Evolutionary conservation across 2,329 filamentous ascomycete species (phyloP), one percentile per base, ranked within the genome.

Genomic region (Nemania serpens): DNA sequence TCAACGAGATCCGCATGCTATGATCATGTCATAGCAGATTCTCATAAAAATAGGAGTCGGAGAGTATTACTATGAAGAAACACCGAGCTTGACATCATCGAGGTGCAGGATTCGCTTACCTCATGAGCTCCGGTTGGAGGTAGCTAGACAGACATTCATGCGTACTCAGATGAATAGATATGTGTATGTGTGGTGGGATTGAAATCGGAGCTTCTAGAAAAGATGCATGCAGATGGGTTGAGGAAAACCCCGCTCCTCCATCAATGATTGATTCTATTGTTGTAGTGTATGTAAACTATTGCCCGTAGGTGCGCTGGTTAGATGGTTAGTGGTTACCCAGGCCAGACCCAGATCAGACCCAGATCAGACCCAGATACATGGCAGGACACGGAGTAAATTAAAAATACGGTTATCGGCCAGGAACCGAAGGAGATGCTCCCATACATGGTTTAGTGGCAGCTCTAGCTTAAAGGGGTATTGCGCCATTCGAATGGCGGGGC

Each of bases 401-500:
- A 58, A 61, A 54, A 39, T 55, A 51, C 39, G n/a, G 51, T 33
- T 49, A 51, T 39, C 29, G 34, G 42, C 33, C 52, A 59, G 56
- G 55, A 53, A 62, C 51, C 18, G 20, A 55, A 41, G 39, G 5
- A 15, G 5, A 18, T 33, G 22, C 50, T 50, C 22, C 60, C 20
- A 12, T 15, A 54, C 47, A 10, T 5, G 25, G 43, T 25, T 43
- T 62, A 54, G 59, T 25, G 41, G 5, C 36, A 2, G 10, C 17
- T 36, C 52, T 60, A 52, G 51, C 55, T 42, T n/a, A 2, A 58
- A 48, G 45, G 45, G 39, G 59, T 33, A 59, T 59, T 61, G 63
- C 62, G 58, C 59, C 64, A 66, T 66, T 62, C 50, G 47, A 39
- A 61, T 66, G 33, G 62, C 61, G 62, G 64, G 62, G 64, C 57